Conservation (phyloP, 2,329 filamentous ascomycete genomes). For the Hymenoscyphus occultus region DNA sequence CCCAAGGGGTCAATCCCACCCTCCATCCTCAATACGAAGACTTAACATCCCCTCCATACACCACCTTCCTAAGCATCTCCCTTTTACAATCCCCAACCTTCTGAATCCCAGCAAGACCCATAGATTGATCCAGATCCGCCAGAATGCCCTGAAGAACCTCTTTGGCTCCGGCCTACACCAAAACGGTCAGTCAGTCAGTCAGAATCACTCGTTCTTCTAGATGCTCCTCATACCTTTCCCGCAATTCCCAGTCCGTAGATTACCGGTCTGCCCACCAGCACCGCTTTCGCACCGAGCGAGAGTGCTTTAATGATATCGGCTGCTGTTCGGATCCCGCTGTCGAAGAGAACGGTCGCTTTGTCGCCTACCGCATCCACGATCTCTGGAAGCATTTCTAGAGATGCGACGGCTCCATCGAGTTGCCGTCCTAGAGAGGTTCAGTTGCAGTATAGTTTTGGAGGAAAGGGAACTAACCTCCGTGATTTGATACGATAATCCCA, state of each 20-base stretch:
- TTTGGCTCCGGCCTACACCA: slow-evolving; percentile 45
- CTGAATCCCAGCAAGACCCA: slow-evolving; percentile 51
- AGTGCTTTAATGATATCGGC: slow-evolving; percentile 58
- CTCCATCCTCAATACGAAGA: slow-evolving; percentile 24
- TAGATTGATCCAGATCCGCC: slow-evolving; percentile 53
- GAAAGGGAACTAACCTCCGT: slow-evolving; percentile 47
- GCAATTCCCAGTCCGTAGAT: slow-evolving; percentile 56
- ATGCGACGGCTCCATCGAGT: slow-evolving; percentile 52
- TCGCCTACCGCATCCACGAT: slow-evolving; percentile 61
- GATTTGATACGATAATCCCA: slow-evolving; percentile 56
- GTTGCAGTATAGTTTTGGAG: not conserved
- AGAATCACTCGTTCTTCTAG: not conserved
- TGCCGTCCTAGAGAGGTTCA: slow-evolving; percentile 43
- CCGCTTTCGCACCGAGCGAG: slow-evolving; percentile 53
- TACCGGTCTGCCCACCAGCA: slow-evolving; percentile 55
- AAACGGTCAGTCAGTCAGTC: slow-evolving; percentile 7
- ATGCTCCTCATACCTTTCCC: slow-evolving; percentile 40
- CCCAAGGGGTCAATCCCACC: not conserved
- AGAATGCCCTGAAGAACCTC: slow-evolving; percentile 49
- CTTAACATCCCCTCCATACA: slow-evolving; percentile 16
- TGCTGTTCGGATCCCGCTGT: slow-evolving; percentile 54
- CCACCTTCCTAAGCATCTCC: not conserved
- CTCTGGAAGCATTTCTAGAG: slow-evolving; percentile 55
- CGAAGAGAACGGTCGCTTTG: slow-evolving; percentile 58
- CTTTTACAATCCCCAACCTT: not conserved